Evolutionary conservation across 768 basidiomycete species (phyloP).

Genomic region (Phlegmacium glaucopus): DNA sequence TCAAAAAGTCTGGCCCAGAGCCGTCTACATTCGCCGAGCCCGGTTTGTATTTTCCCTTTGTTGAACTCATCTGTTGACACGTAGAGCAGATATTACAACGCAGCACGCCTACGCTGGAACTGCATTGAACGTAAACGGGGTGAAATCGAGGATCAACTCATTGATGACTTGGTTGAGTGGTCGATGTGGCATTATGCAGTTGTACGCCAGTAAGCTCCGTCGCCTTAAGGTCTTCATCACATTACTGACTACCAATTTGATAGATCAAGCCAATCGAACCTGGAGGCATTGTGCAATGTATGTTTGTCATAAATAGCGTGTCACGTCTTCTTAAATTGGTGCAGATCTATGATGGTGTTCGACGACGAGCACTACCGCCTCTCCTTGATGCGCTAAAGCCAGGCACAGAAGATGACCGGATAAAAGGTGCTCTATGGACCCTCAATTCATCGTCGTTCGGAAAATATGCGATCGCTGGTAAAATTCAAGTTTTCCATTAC

Average conservation of each 20-base stretch:
- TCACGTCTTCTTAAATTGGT: not conserved
- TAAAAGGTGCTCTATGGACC: conserved; percentile 89
- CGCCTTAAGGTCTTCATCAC: conserved; percentile 16
- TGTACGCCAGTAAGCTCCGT: conserved; percentile 39
- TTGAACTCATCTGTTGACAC: conserved; percentile 2
- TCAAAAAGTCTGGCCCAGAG: conserved; percentile 77
- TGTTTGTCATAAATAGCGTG: conserved; percentile 8
- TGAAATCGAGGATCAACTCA: conserved; percentile 54
- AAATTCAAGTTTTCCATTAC: conserved; percentile 1
- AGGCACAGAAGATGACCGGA: conserved; percentile 81
- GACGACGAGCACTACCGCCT: conserved; percentile 56
- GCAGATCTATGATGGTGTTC: conserved; percentile 67
- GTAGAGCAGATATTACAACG: conserved; percentile 52
- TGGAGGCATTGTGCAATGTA: conserved; percentile 52
- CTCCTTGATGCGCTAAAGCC: conserved; percentile 58
- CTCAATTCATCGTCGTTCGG: conserved; percentile 65
- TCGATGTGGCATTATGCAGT: conserved; percentile 73
- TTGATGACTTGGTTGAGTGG: conserved; percentile 75
- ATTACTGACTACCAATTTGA: conserved; percentile 14
- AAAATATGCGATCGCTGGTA: conserved; percentile 48
- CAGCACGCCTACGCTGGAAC: conserved; percentile 69
- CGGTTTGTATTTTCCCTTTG: conserved; percentile 36
- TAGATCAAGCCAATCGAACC: conserved; percentile 45
- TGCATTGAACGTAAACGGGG: conserved; percentile 65
- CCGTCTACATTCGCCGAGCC: conserved; percentile 63